Conservation (phyloP, 2,329 filamentous ascomycete genomes). For the Aciculosporium take region DNA sequence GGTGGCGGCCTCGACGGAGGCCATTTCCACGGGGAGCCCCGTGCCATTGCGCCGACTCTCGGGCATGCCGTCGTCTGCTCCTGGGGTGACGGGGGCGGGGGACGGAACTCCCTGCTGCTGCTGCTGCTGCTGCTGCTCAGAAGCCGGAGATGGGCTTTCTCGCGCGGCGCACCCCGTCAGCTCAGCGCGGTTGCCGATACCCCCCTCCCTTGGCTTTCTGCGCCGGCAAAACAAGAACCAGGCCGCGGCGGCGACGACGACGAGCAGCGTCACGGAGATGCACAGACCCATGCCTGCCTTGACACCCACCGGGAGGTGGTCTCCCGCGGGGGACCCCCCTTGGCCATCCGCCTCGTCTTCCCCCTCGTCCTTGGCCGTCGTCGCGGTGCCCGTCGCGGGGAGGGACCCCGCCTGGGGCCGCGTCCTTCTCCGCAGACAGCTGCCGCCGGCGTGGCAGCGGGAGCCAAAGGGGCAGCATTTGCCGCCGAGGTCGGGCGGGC, state of each 20-base stretch:
- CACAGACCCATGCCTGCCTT: slow-evolving; percentile 44
- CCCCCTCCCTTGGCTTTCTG: not conserved
- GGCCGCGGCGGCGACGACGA: slow-evolving; percentile 27
- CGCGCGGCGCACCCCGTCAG: not conserved
- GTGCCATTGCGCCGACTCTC: slow-evolving; percentile 6
- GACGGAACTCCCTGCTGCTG: not conserved
- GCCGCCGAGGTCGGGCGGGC: slow-evolving; percentile 28
- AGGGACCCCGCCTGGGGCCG: slow-evolving; percentile 17
- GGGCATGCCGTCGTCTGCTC: not conserved
- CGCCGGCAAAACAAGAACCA: slow-evolving; percentile 32
- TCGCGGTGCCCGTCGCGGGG: slow-evolving; percentile 24
- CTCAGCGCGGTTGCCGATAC: not conserved
- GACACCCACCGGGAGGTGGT: slow-evolving; percentile 31
- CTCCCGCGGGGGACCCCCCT: slow-evolving; percentile 4
- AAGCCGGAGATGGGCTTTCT: not conserved
- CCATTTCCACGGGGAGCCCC: slow-evolving; percentile 41
- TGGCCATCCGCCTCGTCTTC: slow-evolving; percentile 19
- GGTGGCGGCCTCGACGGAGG: slow-evolving; percentile 20
- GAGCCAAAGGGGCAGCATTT: slow-evolving; percentile 35
- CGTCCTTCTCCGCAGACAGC: slow-evolving; percentile 21
- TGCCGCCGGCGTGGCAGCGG: slow-evolving; percentile 23
- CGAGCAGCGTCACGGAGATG: slow-evolving; percentile 26
- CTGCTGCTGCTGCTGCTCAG: not conserved
- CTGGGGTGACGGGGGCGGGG: not conserved
- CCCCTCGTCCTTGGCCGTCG: slow-evolving; percentile 16